Percentiles rank a stretch among this genome's conserved stretches.
phyloP scores from a whole-genome alignment of 768 basidiomycete species.

The Myochromella boudieri region DNA sequence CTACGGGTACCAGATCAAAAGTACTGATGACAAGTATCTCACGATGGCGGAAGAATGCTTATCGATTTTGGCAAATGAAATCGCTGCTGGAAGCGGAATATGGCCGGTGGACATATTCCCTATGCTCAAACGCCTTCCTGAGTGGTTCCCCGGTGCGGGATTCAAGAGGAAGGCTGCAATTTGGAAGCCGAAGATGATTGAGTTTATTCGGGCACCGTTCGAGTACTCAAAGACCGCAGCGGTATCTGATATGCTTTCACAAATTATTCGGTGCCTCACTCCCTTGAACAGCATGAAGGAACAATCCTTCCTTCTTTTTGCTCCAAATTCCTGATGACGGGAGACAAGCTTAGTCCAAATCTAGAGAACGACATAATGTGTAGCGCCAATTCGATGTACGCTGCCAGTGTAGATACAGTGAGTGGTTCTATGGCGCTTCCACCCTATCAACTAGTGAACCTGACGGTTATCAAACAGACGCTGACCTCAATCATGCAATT shows the following conservation, averaged over 20 bases:
- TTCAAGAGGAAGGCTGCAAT: slow-evolving; percentile 17
- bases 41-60: slow-evolving; percentile 26
- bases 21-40: slow-evolving; percentile 24
- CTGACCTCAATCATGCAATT: slow-evolving; percentile 2
- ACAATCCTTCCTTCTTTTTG: slow-evolving; percentile 4
- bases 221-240: slow-evolving; percentile 2
- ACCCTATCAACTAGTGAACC: background rate
- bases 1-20: slow-evolving; percentile 43
- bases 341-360: background rate
- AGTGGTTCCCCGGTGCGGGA: slow-evolving; percentile 25
- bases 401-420: slow-evolving; percentile 19
- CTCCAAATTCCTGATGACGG: background rate
- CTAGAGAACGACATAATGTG: slow-evolving; percentile 14
- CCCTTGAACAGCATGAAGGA: background rate
- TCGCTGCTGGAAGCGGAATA: slow-evolving; percentile 27
- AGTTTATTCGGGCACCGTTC: slow-evolving; percentile 14
- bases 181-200: slow-evolving; percentile 13
- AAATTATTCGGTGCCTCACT: background rate
- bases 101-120: slow-evolving; percentile 35
- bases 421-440: background rate
- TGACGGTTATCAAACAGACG: background rate
- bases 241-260: background rate
- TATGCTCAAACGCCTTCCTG: slow-evolving; percentile 22
- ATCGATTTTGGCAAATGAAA: slow-evolving; percentile 22
- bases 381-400: slow-evolving; percentile 16